phyloP scores from a whole-genome alignment of 192 early-diverging fungal genomes.

The Podila horticola region DNA sequence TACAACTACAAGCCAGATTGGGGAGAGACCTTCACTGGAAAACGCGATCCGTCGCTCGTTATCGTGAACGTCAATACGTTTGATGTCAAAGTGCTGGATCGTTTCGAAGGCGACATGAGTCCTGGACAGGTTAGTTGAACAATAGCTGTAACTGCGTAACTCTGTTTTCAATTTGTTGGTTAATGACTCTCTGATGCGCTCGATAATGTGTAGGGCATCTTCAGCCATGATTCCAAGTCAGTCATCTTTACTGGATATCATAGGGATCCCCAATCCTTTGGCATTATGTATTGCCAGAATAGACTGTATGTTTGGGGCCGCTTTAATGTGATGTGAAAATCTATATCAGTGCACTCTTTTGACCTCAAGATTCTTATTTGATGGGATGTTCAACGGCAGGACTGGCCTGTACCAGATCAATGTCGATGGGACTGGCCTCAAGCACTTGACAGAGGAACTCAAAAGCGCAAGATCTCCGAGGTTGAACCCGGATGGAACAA shows the following conservation, averaged over 20 bases:
- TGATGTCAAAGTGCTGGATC: slow-evolving; percentile 47
- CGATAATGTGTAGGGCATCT: slow-evolving; percentile 48
- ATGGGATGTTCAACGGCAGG: slow-evolving; percentile 1
- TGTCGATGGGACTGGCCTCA: slow-evolving; percentile 54
- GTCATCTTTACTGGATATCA: slow-evolving; percentile 76
- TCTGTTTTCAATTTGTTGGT: too few relatives aligned
- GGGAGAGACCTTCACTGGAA: slow-evolving; percentile 77
- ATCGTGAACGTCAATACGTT: slow-evolving; percentile 57
- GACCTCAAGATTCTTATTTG: neutral
- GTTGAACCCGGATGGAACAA: slow-evolving; percentile 58
- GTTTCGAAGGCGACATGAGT: slow-evolving; percentile 39
- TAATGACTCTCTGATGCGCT: too few relatives aligned
- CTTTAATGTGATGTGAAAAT: too few relatives aligned
- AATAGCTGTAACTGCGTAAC: too few relatives aligned
- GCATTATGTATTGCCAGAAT: slow-evolving; percentile 78
- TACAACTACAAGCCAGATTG: slow-evolving; percentile 70
- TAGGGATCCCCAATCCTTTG: slow-evolving; percentile 62
- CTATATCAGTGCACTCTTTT: too few relatives aligned
- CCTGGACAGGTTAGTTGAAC: slow-evolving; percentile 43
- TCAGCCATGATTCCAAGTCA: slow-evolving; percentile 56
- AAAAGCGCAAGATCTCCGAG: slow-evolving; percentile 70
- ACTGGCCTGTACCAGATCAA: slow-evolving; percentile 66
- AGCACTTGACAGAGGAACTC: slow-evolving; percentile 15
- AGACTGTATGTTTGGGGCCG: slow-evolving; percentile 45
- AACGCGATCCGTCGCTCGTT: slow-evolving; percentile 62